Evolutionary conservation across 2,329 filamentous ascomycete genomes (phyloP).

Genomic region (Pseudogymnoascus sp.): DNA sequence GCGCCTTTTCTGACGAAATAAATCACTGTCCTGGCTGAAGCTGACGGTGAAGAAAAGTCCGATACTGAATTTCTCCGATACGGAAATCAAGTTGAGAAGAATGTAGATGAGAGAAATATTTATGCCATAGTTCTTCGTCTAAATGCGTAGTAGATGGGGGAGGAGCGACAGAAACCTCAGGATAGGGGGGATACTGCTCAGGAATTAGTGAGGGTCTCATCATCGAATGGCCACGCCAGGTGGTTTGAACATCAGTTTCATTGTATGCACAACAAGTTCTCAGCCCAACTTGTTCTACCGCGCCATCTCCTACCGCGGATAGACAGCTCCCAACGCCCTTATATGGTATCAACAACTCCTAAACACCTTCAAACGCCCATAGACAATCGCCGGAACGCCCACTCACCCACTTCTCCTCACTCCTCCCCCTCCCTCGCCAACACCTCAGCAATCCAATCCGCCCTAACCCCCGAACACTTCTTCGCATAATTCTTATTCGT

Average conservation of each 20-base stretch:
- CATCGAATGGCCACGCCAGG: not conserved
- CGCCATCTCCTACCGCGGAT: not conserved
- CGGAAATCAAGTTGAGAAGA: too few relatives aligned
- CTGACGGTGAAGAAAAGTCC: too few relatives aligned
- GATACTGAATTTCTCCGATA: too few relatives aligned
- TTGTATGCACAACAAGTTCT: not conserved
- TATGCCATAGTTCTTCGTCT: too few relatives aligned
- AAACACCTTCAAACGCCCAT: not conserved
- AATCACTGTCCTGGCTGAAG: too few relatives aligned
- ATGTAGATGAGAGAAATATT: too few relatives aligned
- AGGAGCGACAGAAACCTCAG: too few relatives aligned
- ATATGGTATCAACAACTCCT: not conserved
- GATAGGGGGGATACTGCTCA: too few relatives aligned
- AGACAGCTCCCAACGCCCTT: not conserved
- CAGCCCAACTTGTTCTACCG: not conserved
- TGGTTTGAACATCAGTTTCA: not conserved
- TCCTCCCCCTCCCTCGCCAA: constrained; percentile 13
- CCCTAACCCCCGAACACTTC: constrained; percentile 54
- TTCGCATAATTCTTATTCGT: constrained; percentile 59
- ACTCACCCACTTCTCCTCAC: not conserved
- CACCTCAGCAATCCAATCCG: constrained; percentile 43
- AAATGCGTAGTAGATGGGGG: too few relatives aligned
- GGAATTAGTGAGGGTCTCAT: too few relatives aligned
- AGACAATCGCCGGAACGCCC: not conserved
- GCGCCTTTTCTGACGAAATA: too few relatives aligned